Base-by-base conservation (phyloP, 495 filamentous ascomycete genomes). In the Penicillium robsamsonii region DNA sequence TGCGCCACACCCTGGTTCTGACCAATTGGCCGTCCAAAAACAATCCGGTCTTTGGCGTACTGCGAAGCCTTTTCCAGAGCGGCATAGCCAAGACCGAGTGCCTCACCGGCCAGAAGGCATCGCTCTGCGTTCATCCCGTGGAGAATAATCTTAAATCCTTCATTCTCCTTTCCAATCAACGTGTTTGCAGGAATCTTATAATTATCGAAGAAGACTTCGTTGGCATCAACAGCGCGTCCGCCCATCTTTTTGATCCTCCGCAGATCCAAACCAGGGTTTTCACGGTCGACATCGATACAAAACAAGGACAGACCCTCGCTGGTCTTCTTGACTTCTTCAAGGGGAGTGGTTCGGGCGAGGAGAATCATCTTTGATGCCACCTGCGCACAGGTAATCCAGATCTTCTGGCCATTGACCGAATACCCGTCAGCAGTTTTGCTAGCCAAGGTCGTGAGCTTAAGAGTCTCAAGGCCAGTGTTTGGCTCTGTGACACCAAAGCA, bases 71-170 rank as follows among this genome's bases (percentile, higher is more conserved):
- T 77, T 38, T 79, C 76, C 25, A 93, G 73, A 2, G 88, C 88
- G 0, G 81, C 86, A 60, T 91, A 91, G 1, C 89, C 89, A 5
- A 92, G 75, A 5, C 89, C 88, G 4, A 92, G 72, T 0, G 89
- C 87, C 76, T 92, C 89, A 38, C 87, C 89, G 13, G 87, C 88
- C 0, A 91, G 76, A 4, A 91, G 79, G 64, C 86, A 88, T 29
- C 89, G 81, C 69, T 93, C 89, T 5, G 88, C 87, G 58, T 91
- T 93, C 89, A 93, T 89, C 22, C 89, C 89, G 68, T 91, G 88
- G 6, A 92, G 77, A 38, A 92, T 79, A 55, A 88, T 88, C 58
- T 84, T 84, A 77, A 91, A 92, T 4, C 89, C 89, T 53, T 88
- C 75, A 41, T 82, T 83, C 63, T 91, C 88, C 22, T 80, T 58